Evolutionary conservation across 164 flowering plant genomes (phyloP).

Genomic region (Malania oleifera): DNA sequence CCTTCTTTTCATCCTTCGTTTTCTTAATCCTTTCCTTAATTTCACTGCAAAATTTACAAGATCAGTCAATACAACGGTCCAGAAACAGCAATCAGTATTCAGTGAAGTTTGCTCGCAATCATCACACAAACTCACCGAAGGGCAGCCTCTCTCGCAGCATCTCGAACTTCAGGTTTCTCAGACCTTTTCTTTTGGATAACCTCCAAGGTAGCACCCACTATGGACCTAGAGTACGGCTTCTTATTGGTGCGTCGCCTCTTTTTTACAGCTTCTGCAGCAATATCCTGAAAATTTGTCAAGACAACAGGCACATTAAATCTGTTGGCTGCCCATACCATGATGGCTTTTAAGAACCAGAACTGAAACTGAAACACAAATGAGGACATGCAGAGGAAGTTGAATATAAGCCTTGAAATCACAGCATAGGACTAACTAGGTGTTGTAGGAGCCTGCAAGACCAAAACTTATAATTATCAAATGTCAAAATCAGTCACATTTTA

Average conservation of each 20-base stretch:
- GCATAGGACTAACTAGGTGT: too few species aligned
- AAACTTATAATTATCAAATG: too few species aligned
- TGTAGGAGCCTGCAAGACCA: too few species aligned
- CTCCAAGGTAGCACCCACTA: conserved; percentile 58
- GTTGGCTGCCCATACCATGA: too few species aligned
- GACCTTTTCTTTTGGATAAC: conserved; percentile 55
- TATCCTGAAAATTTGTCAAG: conserved; percentile 23
- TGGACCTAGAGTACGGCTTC: conserved; percentile 62
- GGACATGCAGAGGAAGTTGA: too few species aligned
- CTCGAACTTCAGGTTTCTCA: conserved; percentile 55
- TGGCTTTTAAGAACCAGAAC: too few species aligned
- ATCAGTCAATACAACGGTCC: neutral
- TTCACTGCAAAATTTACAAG: conserved; percentile 25
- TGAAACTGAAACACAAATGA: neutral
- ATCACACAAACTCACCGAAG: conserved; percentile 32
- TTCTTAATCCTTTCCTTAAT: conserved; percentile 59
- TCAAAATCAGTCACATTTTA: too few species aligned
- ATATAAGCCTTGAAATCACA: too few species aligned
- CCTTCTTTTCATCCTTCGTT: conserved; percentile 58
- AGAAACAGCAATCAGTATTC: neutral
- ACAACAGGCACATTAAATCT: neutral
- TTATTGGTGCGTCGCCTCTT: conserved; percentile 52
- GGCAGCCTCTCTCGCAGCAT: conserved; percentile 64
- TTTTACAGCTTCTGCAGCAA: conserved; percentile 49
- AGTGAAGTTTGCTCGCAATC: neutral